A percentile compares a stretch with the other conserved stretches of the same genome.
phyloP scores from a whole-genome alignment of 352 stramenopile genomes.

The Phytophthora vignae region DNA sequence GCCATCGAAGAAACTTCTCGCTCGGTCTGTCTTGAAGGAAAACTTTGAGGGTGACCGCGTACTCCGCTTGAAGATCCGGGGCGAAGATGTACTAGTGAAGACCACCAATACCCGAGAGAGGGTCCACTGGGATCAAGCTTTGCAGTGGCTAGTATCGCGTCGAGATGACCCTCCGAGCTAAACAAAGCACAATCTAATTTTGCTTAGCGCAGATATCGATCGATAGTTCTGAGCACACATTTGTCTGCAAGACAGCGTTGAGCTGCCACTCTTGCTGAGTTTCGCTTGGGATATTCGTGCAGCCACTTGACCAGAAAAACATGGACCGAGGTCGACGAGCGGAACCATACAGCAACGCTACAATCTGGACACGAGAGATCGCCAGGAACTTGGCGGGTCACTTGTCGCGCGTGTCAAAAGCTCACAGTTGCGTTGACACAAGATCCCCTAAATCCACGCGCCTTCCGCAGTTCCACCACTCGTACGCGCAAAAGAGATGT shows the following conservation, averaged over 20 bases:
- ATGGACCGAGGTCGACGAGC: slow-evolving; percentile 80
- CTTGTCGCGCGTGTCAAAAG: slow-evolving; percentile 72
- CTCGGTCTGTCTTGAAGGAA: slow-evolving; percentile 19
- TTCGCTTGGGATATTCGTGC: background rate
- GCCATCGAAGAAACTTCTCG: slow-evolving; percentile 26
- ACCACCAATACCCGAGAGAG: slow-evolving; percentile 39
- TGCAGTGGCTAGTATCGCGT: slow-evolving; percentile 50
- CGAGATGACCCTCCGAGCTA: slow-evolving; percentile 2
- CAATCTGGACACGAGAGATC: slow-evolving; percentile 80
- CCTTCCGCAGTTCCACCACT: slow-evolving; percentile 59
- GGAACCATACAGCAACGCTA: slow-evolving; percentile 82
- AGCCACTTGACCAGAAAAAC: slow-evolving; percentile 9
- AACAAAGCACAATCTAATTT: slow-evolving; percentile 1
- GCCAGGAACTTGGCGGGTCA: slow-evolving; percentile 74
- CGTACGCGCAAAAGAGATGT: slow-evolving; percentile 46
- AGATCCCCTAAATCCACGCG: slow-evolving; percentile 63
- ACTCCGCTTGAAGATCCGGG: slow-evolving; percentile 50
- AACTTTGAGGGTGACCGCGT: slow-evolving; percentile 39
- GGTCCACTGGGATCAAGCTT: slow-evolving; percentile 44
- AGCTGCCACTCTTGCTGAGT: background rate
- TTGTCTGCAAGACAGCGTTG: background rate
- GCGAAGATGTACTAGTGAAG: slow-evolving; percentile 50
- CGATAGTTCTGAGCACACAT: background rate
- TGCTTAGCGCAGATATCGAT: slow-evolving; percentile 3
- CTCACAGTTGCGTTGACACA: slow-evolving; percentile 78